Evolutionary conservation across 2,329 filamentous ascomycete species (phyloP), one percentile per base, ranked within the genome.

Genomic region (Monilinia laxa): DNA sequence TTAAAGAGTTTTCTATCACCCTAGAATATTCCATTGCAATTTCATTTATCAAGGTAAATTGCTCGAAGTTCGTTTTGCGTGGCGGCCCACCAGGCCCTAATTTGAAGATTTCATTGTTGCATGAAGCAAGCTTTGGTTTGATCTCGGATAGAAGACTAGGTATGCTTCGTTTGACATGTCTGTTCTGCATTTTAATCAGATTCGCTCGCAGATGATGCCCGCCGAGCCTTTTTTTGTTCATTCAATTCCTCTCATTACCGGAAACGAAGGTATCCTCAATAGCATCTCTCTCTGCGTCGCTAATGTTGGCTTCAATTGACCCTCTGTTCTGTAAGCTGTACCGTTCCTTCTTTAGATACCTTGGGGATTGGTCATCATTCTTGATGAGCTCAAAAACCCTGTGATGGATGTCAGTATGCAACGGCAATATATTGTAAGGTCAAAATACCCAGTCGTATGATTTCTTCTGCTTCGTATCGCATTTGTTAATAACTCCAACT

Each of bases 401-500:
- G 35, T 35, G 31, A 49, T 20, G 18, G 28, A 79, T 71, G 55
- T 81, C 79, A 52, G 71, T 71, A 71, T 18, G 78, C 3, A 23
- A 25, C 10, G n/a, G 1, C 73, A 7, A 74, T 54, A 6, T 18
- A 55, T 14, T 20, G 14, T 56, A 2, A n/a, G 12, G 42, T 16
- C 12, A 35, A 64, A 10, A 52, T 62, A 68, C 69, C 80, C 77
- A 40, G 69, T 76, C 1, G 75, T 76, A 0, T 77, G 79, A 4
- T 71, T 72, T 2, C 69, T 52, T 54, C 49, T 67, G 67, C 52
- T 69, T 62, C 1, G 70, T 71, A 65, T 82, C 80, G 0, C 78
- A 77, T 49, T 81, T 80, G 0, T 80, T 83, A 35, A 83, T 76
- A 9, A 83, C 76, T 2, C 77, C 80, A 5, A 82, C 70, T 1